Evolutionary conservation across 176 grass and related monocot species (phyloP).

Genomic region (Aegilops umbellulata): DNA sequence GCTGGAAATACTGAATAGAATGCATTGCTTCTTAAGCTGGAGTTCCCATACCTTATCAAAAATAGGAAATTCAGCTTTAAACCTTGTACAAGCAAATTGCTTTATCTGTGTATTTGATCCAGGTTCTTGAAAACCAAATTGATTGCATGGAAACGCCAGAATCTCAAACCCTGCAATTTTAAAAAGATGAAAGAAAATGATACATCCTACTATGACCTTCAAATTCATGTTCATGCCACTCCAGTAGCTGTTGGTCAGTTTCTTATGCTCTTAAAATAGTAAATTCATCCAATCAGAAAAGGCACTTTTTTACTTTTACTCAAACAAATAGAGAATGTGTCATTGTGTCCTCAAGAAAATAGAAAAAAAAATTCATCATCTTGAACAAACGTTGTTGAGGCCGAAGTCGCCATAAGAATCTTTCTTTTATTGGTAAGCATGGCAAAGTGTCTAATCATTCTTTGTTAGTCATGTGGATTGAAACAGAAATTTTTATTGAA

Average conservation of each 20-base stretch:
- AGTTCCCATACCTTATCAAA: conserved; percentile 85
- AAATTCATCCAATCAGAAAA: not conserved
- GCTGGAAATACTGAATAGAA: not conserved
- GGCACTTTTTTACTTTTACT: not conserved
- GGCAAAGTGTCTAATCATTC: too few relatives aligned
- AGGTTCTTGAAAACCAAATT: conserved; percentile 98
- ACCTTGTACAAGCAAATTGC: conserved; percentile 97
- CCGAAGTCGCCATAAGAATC: not conserved
- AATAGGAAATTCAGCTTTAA: conserved; percentile 99
- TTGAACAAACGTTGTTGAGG: not conserved
- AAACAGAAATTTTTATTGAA: not conserved
- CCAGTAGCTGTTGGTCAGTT: not conserved
- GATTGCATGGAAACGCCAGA: conserved; percentile 97
- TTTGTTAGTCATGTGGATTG: too few relatives aligned
- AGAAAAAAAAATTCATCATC: not conserved
- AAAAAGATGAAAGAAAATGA: not conserved
- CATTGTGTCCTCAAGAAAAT: not conserved
- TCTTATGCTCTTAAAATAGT: not conserved
- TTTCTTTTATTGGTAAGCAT: not conserved
- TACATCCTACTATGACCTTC: not conserved
- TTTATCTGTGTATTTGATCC: conserved; percentile 95
- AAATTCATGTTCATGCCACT: not conserved
- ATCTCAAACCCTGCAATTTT: conserved; percentile 86
- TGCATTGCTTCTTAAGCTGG: not conserved
- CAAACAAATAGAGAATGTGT: not conserved